These are phyloP conservation scores for Kalanchoe fedtschenkoi DNA, from an alignment of 164 flowering plant genomes.

Conservation along the genomic window DNA sequence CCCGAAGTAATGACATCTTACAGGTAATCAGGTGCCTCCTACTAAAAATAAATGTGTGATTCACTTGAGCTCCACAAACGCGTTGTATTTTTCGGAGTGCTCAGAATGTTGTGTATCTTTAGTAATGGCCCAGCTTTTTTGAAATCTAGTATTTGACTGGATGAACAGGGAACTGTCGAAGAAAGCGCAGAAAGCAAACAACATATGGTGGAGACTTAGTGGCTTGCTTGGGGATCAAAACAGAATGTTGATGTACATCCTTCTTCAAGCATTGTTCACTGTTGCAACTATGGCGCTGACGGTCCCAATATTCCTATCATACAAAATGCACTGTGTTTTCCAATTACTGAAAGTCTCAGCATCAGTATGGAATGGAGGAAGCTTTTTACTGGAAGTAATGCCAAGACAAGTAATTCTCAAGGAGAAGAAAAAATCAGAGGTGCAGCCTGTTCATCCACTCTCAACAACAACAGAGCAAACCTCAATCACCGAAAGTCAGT, in stretches of 20 bases:
- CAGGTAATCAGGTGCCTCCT: constrained; percentile 36
- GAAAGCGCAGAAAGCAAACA: constrained; percentile 89
- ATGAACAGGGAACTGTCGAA: constrained; percentile 79
- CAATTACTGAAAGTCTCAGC: constrained; percentile 87
- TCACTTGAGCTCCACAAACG: neutral
- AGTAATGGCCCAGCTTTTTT: neutral
- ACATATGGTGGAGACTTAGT: constrained; percentile 86
- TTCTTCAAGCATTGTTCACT: constrained; percentile 73
- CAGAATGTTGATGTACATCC: constrained; percentile 71
- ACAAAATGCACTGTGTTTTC: constrained; percentile 52
- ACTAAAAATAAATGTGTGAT: no score
- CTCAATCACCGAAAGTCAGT: neutral
- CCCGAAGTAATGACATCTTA: constrained; percentile 99
- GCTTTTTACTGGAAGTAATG: constrained; percentile 90
- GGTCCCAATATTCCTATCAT: constrained; percentile 86
- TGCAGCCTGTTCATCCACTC: neutral
- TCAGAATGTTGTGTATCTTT: no score
- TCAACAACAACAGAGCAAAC: neutral
- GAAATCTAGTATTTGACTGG: neutral
- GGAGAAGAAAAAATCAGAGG: constrained; percentile 55
- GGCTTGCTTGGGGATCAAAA: constrained; percentile 92
- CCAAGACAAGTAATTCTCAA: constrained; percentile 83
- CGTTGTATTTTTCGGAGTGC: neutral
- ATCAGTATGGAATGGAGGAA: constrained; percentile 86
- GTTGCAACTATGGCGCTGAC: constrained; percentile 91